Evolutionary conservation across 345 rosid genomes (phyloP).

Genomic region (Murraya paniculata): DNA sequence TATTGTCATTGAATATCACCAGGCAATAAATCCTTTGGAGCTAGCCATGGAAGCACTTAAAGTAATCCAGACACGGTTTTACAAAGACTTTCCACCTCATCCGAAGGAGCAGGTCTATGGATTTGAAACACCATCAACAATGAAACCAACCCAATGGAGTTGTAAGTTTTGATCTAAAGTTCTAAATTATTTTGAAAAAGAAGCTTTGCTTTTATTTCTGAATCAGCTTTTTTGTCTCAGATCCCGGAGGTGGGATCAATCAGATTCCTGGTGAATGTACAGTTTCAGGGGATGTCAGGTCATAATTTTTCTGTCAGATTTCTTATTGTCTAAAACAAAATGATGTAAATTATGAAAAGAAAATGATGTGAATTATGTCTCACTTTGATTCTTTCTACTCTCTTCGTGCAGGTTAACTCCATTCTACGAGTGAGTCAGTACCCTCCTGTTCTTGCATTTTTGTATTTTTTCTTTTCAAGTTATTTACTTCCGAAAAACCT

Average conservation of each 20-base stretch:
- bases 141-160: constrained; percentile 98
- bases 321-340: neutral
- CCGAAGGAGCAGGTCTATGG: constrained; percentile 73
- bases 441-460: constrained; percentile 8
- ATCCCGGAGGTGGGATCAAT: constrained; percentile 98
- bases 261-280: constrained; percentile 96
- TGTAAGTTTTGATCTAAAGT: constrained; percentile 45
- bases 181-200: constrained; percentile 10
- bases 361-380: constrained; percentile 8
- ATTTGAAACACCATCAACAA: constrained; percentile 95
- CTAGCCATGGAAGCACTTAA: constrained; percentile 87
- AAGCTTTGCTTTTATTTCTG: constrained; percentile 16
- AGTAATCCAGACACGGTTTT: constrained; percentile 76
- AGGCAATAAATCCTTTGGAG: constrained; percentile 95
- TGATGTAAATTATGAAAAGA: neutral
- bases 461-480: neutral
- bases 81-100: constrained; percentile 87
- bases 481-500: neutral
- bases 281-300: constrained; percentile 93
- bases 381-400: constrained; percentile 5
- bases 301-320: constrained; percentile 15
- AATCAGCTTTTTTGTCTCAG: constrained; percentile 36
- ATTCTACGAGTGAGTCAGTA: constrained; percentile 76
- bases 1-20: constrained; percentile 19
- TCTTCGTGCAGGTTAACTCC: constrained; percentile 77